Base-by-base conservation (phyloP, 352 stramenopile genomes). In the Elongisporangium undulatum region DNA sequence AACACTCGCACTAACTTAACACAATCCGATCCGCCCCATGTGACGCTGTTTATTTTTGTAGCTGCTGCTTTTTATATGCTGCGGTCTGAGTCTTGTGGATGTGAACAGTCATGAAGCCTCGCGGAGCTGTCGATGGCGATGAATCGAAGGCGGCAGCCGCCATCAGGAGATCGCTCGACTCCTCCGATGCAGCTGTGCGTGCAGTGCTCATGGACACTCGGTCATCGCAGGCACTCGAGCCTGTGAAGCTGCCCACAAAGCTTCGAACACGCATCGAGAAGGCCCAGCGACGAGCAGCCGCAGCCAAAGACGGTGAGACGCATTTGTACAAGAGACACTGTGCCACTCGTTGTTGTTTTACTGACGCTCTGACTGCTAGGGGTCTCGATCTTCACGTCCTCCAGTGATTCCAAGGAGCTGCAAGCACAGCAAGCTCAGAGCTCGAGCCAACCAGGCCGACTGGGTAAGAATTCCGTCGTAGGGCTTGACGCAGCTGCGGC, bases 221-320 rank as follows among this genome's bases (percentile, higher is more conserved):
- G 16, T 55, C 61, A 16, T 87, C 76, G 13, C 82, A 91, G 65
- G 71, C 61, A 6, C 70, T 93, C 8, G 77, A 87, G 26, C 81
- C 77, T 2, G 67, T 91, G 21, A 69, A 69, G 15, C 63, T 93
- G 21, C 81, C 83, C 12, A 20, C 56, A 16, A 91, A 88, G 64
- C 69, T 93, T 8, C 75, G 75, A 49, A 78, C 89, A 45, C 75
- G 79, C 17, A 74, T 90, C 41, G 72, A 81, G 10, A 76, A 76
- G 39, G 79, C 79, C 1, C 83, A 90, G 51, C 74, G 80, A 38
- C 81, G 83, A n/a, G 72, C 73, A 4, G 72, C 69, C 2, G 79
- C 81, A 9, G 79, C 78, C n/a, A 93, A 91, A 55, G 79, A 91
- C 53, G 81, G 75, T 77, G 58, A 15, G 68, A 24, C 50, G 19